Conservation (phyloP, 2,329 filamentous ascomycete genomes). For the Xylariaceae sp. region DNA sequence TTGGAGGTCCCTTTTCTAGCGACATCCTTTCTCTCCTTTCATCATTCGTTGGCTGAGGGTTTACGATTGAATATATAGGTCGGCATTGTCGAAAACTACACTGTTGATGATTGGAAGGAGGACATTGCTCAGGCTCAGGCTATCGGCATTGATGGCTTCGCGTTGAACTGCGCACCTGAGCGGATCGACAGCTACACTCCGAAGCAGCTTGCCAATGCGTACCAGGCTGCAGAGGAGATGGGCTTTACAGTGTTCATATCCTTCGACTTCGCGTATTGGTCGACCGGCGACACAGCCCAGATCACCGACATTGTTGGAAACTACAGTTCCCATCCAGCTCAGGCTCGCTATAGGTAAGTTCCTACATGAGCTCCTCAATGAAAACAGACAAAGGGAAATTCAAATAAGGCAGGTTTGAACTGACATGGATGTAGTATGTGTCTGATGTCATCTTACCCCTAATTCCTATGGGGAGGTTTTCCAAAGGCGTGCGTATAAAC, state of each 20-base stretch:
- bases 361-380: too few species aligned
- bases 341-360: constrained; percentile 11
- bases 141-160: constrained; percentile 12
- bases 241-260: constrained; percentile 13
- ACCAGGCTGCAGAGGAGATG: constrained; percentile 10
- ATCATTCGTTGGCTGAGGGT: not conserved
- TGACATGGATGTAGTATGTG: not conserved
- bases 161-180: constrained; percentile 9
- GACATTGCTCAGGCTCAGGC: constrained; percentile 11
- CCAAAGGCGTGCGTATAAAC: too few species aligned
- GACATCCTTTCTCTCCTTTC: not conserved
- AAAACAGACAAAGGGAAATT: too few species aligned
- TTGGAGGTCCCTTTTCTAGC: too few species aligned
- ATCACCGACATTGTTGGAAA: constrained; percentile 10
- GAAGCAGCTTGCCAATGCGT: constrained; percentile 13
- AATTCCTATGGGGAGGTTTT: not conserved
- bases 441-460: not conserved
- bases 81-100: constrained; percentile 12
- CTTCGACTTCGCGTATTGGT: constrained; percentile 14
- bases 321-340: constrained; percentile 10
- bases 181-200: constrained; percentile 8
- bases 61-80: not conserved
- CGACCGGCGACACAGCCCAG: constrained; percentile 3
- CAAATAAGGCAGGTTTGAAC: too few species aligned
- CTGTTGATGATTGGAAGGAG: constrained; percentile 13